Evolutionary conservation across 1,139 yeast genomes (phyloP).

Genomic region (Pneumocystis sp.): DNA sequence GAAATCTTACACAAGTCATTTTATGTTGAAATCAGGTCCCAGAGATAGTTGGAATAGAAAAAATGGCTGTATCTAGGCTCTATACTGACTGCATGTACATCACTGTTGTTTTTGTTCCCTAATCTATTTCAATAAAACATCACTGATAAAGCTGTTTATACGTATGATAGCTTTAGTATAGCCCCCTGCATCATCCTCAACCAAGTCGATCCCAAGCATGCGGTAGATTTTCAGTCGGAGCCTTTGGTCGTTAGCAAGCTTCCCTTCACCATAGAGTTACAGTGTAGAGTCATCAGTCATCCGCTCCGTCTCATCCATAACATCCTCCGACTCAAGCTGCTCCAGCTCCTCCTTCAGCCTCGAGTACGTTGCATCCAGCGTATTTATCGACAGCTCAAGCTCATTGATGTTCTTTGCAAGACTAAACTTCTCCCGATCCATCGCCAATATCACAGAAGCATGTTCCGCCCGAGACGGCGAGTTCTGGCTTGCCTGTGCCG

Average conservation of each 20-base stretch:
- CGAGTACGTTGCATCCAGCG: conserved; percentile 32
- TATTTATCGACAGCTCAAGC: conserved; percentile 38
- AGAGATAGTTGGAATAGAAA: conserved; percentile 51
- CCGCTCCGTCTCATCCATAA: conserved; percentile 12
- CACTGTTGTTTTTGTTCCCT: conserved; percentile 24
- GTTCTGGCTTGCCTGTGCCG: conserved; percentile 21
- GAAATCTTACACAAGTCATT: background rate
- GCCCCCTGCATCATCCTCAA: conserved; percentile 22
- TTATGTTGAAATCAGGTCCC: conserved; percentile 38
- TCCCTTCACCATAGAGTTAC: conserved; percentile 19
- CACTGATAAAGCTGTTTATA: conserved; percentile 23
- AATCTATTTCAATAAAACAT: background rate
- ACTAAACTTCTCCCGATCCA: conserved; percentile 39
- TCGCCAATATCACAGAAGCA: conserved; percentile 19
- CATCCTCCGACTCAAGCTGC: conserved; percentile 23
- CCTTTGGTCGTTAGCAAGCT: conserved; percentile 4
- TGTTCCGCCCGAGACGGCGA: conserved; percentile 21
- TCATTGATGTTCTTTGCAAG: conserved; percentile 45
- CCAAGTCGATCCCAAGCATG: conserved; percentile 26
- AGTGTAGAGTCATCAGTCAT: conserved; percentile 19
- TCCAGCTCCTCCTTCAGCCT: conserved; percentile 31
- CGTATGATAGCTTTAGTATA: conserved; percentile 36
- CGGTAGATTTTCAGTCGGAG: conserved; percentile 24
- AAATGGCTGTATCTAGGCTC: conserved; percentile 48
- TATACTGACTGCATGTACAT: conserved; percentile 37